phyloP scores from a whole-genome alignment of 1,139 yeast genomes.

The Kodamaea ohmeri region DNA sequence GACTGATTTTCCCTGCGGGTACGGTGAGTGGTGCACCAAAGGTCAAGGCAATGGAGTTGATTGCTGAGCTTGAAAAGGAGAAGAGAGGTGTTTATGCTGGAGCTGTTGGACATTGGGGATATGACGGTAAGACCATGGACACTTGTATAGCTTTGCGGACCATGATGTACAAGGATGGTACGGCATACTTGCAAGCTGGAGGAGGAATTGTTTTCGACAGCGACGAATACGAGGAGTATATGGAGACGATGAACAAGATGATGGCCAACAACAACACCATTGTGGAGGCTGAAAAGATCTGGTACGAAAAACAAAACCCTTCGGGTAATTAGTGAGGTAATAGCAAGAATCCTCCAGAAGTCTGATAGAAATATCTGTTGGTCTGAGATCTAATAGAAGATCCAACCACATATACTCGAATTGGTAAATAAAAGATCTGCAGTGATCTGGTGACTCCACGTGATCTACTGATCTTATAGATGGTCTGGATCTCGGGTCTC shows the following conservation, averaged over 20 bases:
- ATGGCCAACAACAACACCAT: constrained; percentile 87
- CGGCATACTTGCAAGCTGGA: constrained; percentile 94
- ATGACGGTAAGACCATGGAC: constrained; percentile 89
- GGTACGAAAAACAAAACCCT: constrained; percentile 47
- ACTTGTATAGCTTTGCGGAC: constrained; percentile 97
- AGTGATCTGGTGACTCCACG: no score
- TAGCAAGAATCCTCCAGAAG: no score
- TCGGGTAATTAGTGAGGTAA: neutral
- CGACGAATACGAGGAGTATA: constrained; percentile 91
- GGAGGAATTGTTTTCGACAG: constrained; percentile 97
- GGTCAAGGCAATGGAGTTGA: constrained; percentile 92
- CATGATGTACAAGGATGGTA: constrained; percentile 89
- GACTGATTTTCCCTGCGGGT: constrained; percentile 98
- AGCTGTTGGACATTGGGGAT: constrained; percentile 99
- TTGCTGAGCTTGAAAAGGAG: constrained; percentile 84
- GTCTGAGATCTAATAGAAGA: no score
- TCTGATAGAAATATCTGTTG: no score
- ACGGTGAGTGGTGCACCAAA: constrained; percentile 98
- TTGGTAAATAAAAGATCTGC: no score
- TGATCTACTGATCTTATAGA: no score
- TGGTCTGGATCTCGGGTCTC: no score
- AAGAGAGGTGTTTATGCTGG: constrained; percentile 98
- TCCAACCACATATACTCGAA: no score
- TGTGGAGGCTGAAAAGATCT: constrained; percentile 81
- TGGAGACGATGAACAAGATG: constrained; percentile 97